Conservation (phyloP, 441 rosid species). For the Kokia cookei region DNA sequence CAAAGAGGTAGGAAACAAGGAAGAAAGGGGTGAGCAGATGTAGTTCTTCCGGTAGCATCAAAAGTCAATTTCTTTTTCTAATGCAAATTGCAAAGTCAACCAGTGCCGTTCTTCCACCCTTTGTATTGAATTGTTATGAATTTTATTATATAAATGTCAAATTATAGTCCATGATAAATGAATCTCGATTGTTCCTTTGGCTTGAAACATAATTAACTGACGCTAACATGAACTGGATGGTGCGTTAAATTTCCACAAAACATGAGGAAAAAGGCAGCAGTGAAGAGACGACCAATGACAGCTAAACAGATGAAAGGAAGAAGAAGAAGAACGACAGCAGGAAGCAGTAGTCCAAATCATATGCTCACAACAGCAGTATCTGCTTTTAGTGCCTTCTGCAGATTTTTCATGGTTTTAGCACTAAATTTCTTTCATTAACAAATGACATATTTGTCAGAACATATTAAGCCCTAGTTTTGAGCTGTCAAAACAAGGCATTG, state of each 20-base stretch:
- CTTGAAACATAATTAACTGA: too few relatives aligned
- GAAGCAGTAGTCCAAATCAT: background rate
- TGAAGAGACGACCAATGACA: background rate
- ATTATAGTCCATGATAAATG: too few relatives aligned
- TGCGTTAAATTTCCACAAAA: too few relatives aligned
- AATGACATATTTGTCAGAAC: background rate
- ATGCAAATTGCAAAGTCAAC: background rate
- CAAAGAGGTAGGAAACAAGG: slow-evolving; percentile 57
- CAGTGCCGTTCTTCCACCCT: background rate
- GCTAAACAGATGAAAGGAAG: background rate
- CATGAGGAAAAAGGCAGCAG: background rate
- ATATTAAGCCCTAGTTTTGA: background rate
- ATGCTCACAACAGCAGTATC: background rate
- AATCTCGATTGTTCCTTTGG: too few relatives aligned
- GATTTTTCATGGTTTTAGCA: background rate
- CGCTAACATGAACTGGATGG: too few relatives aligned
- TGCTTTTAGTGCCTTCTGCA: background rate
- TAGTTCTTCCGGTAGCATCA: slow-evolving; percentile 2
- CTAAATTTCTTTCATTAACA: background rate
- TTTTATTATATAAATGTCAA: too few relatives aligned
- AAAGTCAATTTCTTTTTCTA: background rate
- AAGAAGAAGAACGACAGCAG: background rate
- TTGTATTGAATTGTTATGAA: background rate
- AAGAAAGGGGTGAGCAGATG: slow-evolving; percentile 8
- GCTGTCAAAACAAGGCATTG: background rate